Base-by-base conservation (phyloP, 2,329 filamentous ascomycete species). In the Aschersonia sp. region DNA sequence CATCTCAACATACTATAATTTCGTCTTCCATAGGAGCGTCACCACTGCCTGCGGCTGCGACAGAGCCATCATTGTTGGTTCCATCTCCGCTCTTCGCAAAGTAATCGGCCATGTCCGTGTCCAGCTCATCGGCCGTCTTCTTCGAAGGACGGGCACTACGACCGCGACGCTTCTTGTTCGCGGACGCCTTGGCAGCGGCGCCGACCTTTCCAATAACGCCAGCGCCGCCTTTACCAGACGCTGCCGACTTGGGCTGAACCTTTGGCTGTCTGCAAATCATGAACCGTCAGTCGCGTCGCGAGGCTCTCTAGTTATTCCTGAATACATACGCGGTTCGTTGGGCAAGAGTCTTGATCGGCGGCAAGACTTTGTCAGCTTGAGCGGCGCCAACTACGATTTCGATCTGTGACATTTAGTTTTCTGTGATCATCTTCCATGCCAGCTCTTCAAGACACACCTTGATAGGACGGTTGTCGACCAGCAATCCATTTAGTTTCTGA, bases 51-150 rank as follows among this genome's bases (percentile, higher is more conserved):
- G 65, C 70, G 50, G 67, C 69, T 51, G 68, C 62, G 47, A 68
- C 57, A 50, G 73, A 69, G 52, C 69, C 69, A 32, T 69, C 72
- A 46, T 67, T 63, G 41, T 68, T 67, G 50, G 62, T 68, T 47
- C 66, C 69, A 54, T 70, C 70, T 46, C 64, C 69, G 53, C 67
- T 61, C 35, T 58, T 57, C 50, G 66, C 79, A 62, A 94, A 97
- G 71, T 98, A 98, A 66, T 97, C 92, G 22, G 80, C 82, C 92
- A 98, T 98, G 66, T 98, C 92, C 5, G 87, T 88, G 64, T 98
- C 92, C 30, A 98, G 80, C 70, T 98, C 89, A 63, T 95, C 90
- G 1, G 84, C 81, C 0, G 88, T 94, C 84, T 97, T 97, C 71
- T 94, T 73, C 59, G 81, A 69, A 55, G 83, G 74, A 58, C 83